Conservation (phyloP, 805 yeast species). For the Hagleromyces aurorensis region DNA sequence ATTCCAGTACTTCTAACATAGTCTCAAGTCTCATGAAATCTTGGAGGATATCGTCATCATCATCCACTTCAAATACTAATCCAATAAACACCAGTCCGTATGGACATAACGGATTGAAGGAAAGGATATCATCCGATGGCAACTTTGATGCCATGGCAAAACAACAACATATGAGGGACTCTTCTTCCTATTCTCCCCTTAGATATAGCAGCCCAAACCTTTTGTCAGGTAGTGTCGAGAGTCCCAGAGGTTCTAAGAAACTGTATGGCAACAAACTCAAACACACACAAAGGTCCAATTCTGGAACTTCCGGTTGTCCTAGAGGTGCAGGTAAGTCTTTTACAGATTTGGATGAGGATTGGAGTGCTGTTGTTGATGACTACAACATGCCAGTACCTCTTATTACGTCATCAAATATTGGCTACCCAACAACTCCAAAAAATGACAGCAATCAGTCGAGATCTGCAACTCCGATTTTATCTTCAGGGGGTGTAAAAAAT, state of each 20-base stretch:
- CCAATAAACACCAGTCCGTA: too few species aligned
- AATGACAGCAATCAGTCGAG: conserved; percentile 21
- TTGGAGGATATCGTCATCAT: conserved; percentile 21
- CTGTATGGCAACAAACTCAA: conserved; percentile 2
- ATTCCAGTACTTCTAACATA: conserved; percentile 12
- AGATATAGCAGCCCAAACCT: conserved; percentile 17
- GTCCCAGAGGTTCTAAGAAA: conserved; percentile 3
- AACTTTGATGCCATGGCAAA: conserved; percentile 27
- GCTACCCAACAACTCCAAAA: conserved; percentile 19
- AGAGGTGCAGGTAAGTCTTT: conserved; percentile 31
- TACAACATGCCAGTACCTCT: conserved; percentile 30
- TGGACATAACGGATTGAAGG: too few species aligned
- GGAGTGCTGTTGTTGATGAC: conserved; percentile 73
- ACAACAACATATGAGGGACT: conserved; percentile 20
- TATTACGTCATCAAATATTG: conserved; percentile 26
- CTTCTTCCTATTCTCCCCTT: conserved; percentile 21
- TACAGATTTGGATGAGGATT: conserved; percentile 79
- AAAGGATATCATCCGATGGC: conserved; percentile 10
- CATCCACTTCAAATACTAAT: conserved; percentile 5
- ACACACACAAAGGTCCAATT: conserved; percentile 1
- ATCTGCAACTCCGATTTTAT: conserved; percentile 10
- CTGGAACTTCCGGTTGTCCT: conserved; percentile 1
- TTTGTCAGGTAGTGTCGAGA: conserved; percentile 4
- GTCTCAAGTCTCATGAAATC: conserved; percentile 26
- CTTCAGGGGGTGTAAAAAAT: conserved; percentile 6